These are phyloP conservation scores for Penicillium nordicum DNA, from an alignment of 2,329 filamentous ascomycete species.

Conservation along the genomic window DNA sequence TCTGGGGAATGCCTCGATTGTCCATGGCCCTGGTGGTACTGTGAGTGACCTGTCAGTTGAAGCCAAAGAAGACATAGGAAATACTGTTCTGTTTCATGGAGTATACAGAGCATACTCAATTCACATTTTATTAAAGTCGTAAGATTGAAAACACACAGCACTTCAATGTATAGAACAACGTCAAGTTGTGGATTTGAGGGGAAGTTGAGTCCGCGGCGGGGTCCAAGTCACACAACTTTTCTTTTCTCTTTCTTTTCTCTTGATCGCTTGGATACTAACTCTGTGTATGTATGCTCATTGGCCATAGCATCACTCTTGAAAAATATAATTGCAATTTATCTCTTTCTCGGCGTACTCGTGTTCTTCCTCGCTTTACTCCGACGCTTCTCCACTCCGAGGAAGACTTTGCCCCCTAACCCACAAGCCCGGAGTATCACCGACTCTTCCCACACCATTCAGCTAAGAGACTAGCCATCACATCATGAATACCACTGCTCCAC, in stretches of 20 bases:
- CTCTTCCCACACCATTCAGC: neutral
- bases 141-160: neutral
- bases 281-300: neutral
- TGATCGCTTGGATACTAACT: neutral
- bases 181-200: neutral
- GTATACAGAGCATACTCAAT: neutral
- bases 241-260: neutral
- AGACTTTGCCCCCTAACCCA: constrained; percentile 17
- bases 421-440: constrained; percentile 25
- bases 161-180: neutral
- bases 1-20: neutral
- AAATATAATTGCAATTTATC: neutral
- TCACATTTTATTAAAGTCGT: neutral
- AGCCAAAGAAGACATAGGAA: neutral
- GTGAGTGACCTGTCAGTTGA: neutral
- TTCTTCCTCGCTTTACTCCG: neutral
- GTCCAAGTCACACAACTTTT: neutral
- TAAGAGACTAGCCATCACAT: constrained; percentile 4
- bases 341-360: neutral
- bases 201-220: neutral
- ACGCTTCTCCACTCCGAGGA: constrained; percentile 12
- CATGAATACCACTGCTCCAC: constrained; percentile 27
- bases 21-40: neutral
- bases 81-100: neutral
- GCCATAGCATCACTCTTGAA: neutral